Evolutionary conservation across 371 early-diverging fungal genomes (phyloP).

Genomic region (Coemansia linderi): DNA sequence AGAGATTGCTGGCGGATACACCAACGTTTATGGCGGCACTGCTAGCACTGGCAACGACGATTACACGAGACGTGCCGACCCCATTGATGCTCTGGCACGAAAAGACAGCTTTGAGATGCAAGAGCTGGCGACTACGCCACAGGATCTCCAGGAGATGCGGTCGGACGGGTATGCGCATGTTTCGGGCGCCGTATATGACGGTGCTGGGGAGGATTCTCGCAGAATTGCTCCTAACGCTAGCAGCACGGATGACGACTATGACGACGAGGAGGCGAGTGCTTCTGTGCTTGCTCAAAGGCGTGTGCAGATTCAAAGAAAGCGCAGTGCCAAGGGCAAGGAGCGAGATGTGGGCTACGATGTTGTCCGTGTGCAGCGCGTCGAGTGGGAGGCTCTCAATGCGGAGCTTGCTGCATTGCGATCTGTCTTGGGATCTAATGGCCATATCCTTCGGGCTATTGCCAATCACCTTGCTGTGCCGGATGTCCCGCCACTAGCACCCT

Average conservation of each 20-base stretch:
- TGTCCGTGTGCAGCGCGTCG: conserved; percentile 23
- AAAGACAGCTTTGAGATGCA: conserved; percentile 54
- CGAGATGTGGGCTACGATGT: conserved; percentile 8
- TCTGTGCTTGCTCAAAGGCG: not conserved
- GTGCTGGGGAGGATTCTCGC: not conserved
- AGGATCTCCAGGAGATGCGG: conserved; percentile 13
- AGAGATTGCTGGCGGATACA: conserved; percentile 29
- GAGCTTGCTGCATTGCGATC: conserved; percentile 37
- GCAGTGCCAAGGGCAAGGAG: conserved; percentile 13
- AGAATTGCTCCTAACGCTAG: not conserved
- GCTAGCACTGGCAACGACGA: not conserved
- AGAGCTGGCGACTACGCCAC: conserved; percentile 24
- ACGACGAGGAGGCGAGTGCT: not conserved
- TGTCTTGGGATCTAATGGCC: conserved; percentile 21
- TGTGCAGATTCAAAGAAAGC: not conserved
- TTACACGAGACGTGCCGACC: conserved; percentile 21
- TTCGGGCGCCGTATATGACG: not conserved
- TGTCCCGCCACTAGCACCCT: not conserved
- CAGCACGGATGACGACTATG: conserved; percentile 7
- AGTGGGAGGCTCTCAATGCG: conserved; percentile 40
- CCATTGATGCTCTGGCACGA: conserved; percentile 44
- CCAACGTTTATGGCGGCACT: conserved; percentile 22
- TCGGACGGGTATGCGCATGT: conserved; percentile 41
- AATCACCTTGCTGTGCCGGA: conserved; percentile 22
- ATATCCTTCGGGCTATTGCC: conserved; percentile 39